Evolutionary conservation across 768 basidiomycete species (phyloP), one percentile per base, ranked within the genome.

Genomic region (Pisolithus tinctorius): DNA sequence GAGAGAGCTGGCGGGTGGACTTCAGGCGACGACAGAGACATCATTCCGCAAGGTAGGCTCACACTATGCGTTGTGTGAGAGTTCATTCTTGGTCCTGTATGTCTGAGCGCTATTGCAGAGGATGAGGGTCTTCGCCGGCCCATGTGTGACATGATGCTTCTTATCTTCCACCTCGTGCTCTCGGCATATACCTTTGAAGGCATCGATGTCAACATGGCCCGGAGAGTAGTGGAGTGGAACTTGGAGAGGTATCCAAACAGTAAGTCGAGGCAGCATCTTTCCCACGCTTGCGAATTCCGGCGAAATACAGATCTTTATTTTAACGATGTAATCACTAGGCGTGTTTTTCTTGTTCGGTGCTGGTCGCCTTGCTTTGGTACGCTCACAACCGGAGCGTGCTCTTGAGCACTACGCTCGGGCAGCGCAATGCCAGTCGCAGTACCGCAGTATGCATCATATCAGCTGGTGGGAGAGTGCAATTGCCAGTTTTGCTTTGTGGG

Each of bases 311-410:
- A 3, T 29, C 4, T 29, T 7, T 14, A 14, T 11, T 4, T 13
- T 34, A 13, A 34, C 34, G 13, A 14, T 4, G 34, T 34, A 5
- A 34, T 3, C 14, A 14, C 5, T 52, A 86, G 88, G 91, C 39
- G 83, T 94, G 9, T 93, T 95, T 69, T 95, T 93, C 78, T 81
- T 98, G 26, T 95, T 95, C 65, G 93, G 88, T 45, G 86, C 90
- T 9, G 93, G 94, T 4, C 81, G 96, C 4, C 78, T 95, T 25
- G 77, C 81, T 11, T 77, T 94, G 14, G 76, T 77, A 45, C 79
- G 86, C 49, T 83, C 84, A 9, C 84, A 88, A 60, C 92, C 94
- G 0, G 72, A 70, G 11, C 69, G 70, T 38, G 93, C 94, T 0
- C 84, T 93, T 45, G 75, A 76, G 39, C 86, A 80, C 60, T 90